Conservation (phyloP, 2,329 filamentous ascomycete species). For the Xylaria digitata region DNA sequence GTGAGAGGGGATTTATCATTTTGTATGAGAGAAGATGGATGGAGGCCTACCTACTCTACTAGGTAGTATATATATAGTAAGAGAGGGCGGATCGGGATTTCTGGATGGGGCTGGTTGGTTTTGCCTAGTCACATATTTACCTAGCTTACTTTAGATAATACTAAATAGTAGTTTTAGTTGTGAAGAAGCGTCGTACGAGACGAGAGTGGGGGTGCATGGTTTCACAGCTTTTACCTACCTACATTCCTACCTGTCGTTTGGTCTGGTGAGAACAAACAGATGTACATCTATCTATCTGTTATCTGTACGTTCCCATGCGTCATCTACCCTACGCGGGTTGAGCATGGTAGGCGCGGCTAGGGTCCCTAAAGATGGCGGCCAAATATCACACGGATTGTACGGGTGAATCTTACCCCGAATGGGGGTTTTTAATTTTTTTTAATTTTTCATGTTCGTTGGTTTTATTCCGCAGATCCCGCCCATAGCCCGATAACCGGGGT, state of each 20-base stretch:
- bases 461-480: constrained; percentile 9
- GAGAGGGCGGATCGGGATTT: not conserved
- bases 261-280: not conserved
- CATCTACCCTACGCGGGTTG: no score
- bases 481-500: constrained; percentile 22
- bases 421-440: no score
- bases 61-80: not conserved
- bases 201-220: not conserved
- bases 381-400: not conserved
- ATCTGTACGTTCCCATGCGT: not conserved
- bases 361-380: no score
- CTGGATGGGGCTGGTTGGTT: not conserved
- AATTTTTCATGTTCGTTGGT: not conserved
- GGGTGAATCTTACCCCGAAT: not conserved
- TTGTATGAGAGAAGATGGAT: no score
- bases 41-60: not conserved
- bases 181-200: no score
- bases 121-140: constrained; percentile 6
- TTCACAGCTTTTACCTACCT: no score
- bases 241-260: no score
- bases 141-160: constrained; percentile 21
- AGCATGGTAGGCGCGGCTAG: no score
- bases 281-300: not conserved
- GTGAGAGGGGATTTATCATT: no score
- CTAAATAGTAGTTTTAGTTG: constrained; percentile 1